These are phyloP conservation scores for Elasticomyces elasticus DNA, from an alignment of 495 filamentous ascomycete genomes.

Conservation along the genomic window DNA sequence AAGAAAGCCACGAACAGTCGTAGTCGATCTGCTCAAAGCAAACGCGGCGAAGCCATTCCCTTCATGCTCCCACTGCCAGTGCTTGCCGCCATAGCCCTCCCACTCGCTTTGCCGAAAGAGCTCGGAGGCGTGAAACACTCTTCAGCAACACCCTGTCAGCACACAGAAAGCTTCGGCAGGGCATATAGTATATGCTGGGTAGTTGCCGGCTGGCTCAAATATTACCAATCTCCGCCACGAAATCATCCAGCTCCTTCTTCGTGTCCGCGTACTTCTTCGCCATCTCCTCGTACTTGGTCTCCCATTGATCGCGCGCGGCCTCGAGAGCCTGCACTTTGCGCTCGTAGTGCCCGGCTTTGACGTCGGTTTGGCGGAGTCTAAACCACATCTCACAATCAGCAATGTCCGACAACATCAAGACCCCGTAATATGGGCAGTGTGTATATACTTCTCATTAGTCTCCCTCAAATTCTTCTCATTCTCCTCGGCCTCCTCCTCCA, in stretches of 20 bases:
- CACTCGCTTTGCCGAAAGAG: constrained; percentile 10
- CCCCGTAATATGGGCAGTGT: too few relatives aligned
- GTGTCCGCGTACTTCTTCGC: constrained; percentile 70
- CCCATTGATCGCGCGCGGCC: constrained; percentile 77
- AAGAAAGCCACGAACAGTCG: too few relatives aligned
- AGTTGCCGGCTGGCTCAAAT: constrained; percentile 47
- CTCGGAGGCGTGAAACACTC: constrained; percentile 1
- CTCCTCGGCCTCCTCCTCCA: constrained; percentile 95
- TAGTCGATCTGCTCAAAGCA: constrained; percentile 1
- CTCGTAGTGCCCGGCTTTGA: constrained; percentile 98
- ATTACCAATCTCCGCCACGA: constrained; percentile 79
- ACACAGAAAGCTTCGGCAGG: background rate
- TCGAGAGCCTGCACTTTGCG: constrained; percentile 98
- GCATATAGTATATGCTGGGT: background rate
- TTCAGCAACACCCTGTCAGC: background rate
- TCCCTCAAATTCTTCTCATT: constrained; percentile 89
- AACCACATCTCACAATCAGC: constrained; percentile 8
- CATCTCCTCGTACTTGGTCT: constrained; percentile 95
- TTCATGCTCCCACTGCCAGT: background rate
- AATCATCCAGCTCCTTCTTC: constrained; percentile 84
- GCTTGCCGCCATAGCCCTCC: background rate
- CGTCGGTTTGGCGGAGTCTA: constrained; percentile 95
- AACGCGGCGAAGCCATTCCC: background rate
- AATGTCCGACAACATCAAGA: too few relatives aligned
- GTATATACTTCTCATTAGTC: constrained; percentile 89